These are phyloP conservation scores for Pichia manshurica DNA, from an alignment of 805 yeast genomes.

Conservation along the genomic window DNA sequence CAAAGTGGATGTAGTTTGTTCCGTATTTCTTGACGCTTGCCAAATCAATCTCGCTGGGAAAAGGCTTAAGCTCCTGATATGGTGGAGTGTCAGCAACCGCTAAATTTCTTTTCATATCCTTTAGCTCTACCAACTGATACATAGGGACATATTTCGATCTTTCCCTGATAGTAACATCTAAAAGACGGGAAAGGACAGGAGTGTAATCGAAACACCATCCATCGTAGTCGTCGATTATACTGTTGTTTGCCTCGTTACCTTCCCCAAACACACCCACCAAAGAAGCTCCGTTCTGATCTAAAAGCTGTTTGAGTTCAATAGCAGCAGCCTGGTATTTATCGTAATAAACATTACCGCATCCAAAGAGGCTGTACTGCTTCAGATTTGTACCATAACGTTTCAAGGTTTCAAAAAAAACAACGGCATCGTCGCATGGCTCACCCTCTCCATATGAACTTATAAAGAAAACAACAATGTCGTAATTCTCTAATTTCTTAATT, in stretches of 20 bases:
- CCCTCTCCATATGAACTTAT: constrained; percentile 96
- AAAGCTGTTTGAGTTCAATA: constrained; percentile 44
- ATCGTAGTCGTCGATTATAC: constrained; percentile 84
- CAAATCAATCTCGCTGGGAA: constrained; percentile 50
- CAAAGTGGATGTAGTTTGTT: constrained; percentile 57
- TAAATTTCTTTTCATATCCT: neutral
- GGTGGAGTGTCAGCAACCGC: constrained; percentile 17
- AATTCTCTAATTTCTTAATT: neutral
- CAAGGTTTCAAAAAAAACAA: constrained; percentile 45
- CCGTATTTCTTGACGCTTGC: constrained; percentile 54
- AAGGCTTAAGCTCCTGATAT: constrained; percentile 43
- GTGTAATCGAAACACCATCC: constrained; percentile 83
- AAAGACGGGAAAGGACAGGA: constrained; percentile 27
- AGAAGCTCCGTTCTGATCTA: constrained; percentile 56
- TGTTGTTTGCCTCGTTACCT: constrained; percentile 89
- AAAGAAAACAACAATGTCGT: constrained; percentile 42
- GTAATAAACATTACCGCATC: constrained; percentile 88
- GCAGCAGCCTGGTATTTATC: constrained; percentile 83
- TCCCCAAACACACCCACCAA: constrained; percentile 64
- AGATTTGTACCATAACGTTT: constrained; percentile 34
- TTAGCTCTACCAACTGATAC: constrained; percentile 33
- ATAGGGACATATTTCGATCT: constrained; percentile 52
- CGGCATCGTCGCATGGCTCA: constrained; percentile 90
- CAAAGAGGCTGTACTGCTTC: constrained; percentile 62
- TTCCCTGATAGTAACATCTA: constrained; percentile 1